Conservation (phyloP, 441 rosid genomes). For the Adansonia rubrostipa region DNA sequence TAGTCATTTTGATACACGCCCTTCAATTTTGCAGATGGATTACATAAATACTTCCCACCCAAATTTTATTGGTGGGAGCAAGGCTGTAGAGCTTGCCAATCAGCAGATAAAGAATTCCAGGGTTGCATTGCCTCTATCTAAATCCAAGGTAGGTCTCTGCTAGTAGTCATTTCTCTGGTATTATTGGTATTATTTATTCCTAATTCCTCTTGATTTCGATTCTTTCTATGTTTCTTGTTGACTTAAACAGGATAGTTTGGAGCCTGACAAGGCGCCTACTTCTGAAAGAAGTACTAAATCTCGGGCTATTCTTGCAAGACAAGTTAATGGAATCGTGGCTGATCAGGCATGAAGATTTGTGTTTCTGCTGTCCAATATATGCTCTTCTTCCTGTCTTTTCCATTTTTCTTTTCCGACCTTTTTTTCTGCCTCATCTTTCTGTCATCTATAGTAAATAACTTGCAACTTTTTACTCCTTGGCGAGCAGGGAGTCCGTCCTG, state of each 20-base stretch:
- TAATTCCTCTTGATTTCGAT: background rate
- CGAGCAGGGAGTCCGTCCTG: slow-evolving; percentile 59
- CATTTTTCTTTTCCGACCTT: background rate
- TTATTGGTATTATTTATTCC: background rate
- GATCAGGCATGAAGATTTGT: slow-evolving; percentile 69
- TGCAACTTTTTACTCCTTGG: slow-evolving; percentile 21
- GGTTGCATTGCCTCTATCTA: slow-evolving; percentile 48
- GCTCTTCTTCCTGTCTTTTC: background rate
- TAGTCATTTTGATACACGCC: background rate
- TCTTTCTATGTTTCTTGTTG: slow-evolving; percentile 7
- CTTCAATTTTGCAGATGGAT: slow-evolving; percentile 73
- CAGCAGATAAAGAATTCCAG: slow-evolving; percentile 75
- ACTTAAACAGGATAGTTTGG: slow-evolving; percentile 63
- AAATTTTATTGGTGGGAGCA: slow-evolving; percentile 91
- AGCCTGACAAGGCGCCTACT: slow-evolving; percentile 65
- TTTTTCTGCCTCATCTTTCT: background rate
- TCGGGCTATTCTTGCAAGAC: slow-evolving; percentile 77
- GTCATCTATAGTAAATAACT: slow-evolving; percentile 15
- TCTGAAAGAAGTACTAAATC: slow-evolving; percentile 69
- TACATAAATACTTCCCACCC: slow-evolving; percentile 94
- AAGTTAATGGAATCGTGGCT: slow-evolving; percentile 68
- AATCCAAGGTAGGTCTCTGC: slow-evolving; percentile 57
- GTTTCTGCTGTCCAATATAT: slow-evolving; percentile 16
- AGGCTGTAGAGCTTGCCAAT: slow-evolving; percentile 78
- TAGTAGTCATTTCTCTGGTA: slow-evolving; percentile 6